Conservation (phyloP, 306 rosid genomes). For the Erythrophleum fordii region DNA sequence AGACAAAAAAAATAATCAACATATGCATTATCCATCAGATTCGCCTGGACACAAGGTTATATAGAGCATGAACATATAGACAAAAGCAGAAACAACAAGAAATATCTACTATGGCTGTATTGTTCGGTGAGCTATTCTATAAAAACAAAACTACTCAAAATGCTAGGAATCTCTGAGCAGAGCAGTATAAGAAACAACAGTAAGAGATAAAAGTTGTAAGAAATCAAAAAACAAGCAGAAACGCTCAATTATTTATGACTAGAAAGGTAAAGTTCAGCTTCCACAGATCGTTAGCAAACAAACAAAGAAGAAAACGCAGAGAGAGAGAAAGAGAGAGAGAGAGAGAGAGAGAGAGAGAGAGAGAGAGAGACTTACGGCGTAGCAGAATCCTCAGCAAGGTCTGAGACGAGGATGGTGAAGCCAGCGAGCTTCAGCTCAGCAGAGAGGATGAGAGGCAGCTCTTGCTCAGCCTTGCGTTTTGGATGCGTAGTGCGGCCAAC, state of each 20-base stretch:
- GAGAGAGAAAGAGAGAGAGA: not conserved
- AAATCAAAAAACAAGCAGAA: too few relatives aligned
- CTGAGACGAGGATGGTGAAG: slow-evolving; percentile 57
- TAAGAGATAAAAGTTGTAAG: not conserved
- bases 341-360: not conserved
- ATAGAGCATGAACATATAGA: not conserved
- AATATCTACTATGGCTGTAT: not conserved
- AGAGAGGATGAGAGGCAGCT: slow-evolving; percentile 60
- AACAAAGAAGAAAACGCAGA: not conserved
- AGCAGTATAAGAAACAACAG: not conserved
- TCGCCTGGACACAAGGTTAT: not conserved
- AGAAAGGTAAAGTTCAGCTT: too few relatives aligned
- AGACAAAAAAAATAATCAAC: not conserved
- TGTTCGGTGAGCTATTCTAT: not conserved
- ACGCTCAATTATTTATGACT: too few relatives aligned
- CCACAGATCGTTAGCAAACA: not conserved
- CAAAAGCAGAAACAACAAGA: not conserved
- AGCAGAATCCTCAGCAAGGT: slow-evolving; percentile 40
- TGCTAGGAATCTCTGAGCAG: not conserved
- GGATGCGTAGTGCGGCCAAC: slow-evolving; percentile 55
- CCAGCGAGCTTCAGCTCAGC: slow-evolving; percentile 71
- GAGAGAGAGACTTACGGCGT: slow-evolving; percentile 44
- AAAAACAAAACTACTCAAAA: not conserved
- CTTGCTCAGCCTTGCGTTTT: slow-evolving; percentile 91
- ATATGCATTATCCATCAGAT: not conserved